Conservation (phyloP, 2,329 filamentous ascomycete species). For the Alternaria triticimaculans region DNA sequence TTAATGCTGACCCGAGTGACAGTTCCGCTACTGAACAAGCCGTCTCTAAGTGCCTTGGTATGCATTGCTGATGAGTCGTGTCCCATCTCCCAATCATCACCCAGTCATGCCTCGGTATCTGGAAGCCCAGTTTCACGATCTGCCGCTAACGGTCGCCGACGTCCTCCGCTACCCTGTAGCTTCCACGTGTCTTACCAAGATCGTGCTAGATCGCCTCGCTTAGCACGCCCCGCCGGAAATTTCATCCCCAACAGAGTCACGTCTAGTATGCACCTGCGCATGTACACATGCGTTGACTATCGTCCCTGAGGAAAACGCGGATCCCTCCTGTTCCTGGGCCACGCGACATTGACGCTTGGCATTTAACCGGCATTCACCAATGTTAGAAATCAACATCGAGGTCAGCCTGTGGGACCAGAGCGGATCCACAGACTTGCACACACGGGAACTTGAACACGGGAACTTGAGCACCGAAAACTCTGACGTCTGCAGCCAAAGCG, state of each 20-base stretch:
- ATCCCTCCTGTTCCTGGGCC: slow-evolving; percentile 14
- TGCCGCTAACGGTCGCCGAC: slow-evolving; percentile 14
- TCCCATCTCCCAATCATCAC: neutral
- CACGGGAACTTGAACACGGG: neutral
- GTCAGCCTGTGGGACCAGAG: neutral
- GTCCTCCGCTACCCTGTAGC: slow-evolving; percentile 5
- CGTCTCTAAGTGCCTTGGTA: neutral
- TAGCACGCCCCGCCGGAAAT: slow-evolving; percentile 1
- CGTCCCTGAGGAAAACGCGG: slow-evolving; percentile 9
- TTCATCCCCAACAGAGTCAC: slow-evolving; percentile 12
- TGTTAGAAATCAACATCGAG: neutral
- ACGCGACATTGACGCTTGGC: slow-evolving; percentile 9
- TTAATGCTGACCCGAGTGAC: neutral
- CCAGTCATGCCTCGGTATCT: slow-evolving; percentile 11
- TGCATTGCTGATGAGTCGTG: neutral
- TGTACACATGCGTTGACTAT: neutral
- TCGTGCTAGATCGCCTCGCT: slow-evolving; percentile 8
- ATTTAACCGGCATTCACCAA: neutral
- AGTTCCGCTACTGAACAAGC: neutral
- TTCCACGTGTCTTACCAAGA: slow-evolving; percentile 12
- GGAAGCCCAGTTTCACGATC: slow-evolving; percentile 12
- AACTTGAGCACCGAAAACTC: slow-evolving; percentile 1
- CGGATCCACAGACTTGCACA: neutral
- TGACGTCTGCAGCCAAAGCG: slow-evolving; percentile 1
- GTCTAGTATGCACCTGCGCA: neutral